Evolutionary conservation across 139 green algal species (phyloP).

Genomic region (Coelastrella sp.): DNA sequence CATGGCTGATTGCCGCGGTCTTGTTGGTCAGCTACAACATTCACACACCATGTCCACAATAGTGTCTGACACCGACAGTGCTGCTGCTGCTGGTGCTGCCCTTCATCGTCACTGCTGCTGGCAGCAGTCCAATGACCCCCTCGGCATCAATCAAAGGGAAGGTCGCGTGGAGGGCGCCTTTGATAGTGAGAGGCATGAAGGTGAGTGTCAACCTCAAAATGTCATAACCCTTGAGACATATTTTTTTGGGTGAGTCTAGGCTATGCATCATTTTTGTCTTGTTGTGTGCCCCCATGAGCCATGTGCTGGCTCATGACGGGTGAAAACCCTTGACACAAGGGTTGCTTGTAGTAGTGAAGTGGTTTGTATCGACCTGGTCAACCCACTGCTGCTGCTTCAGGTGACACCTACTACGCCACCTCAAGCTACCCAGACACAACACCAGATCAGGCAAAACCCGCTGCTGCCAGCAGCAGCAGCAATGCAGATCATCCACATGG

Average conservation of each 20-base stretch:
- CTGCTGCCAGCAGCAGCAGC: constrained; percentile 1
- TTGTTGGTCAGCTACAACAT: no score
- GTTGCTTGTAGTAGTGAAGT: not conserved
- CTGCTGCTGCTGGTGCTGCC: not conserved
- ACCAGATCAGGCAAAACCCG: not conserved
- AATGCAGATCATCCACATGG: not conserved
- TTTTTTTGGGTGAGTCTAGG: not conserved
- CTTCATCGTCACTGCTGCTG: no score
- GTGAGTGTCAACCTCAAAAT: not conserved
- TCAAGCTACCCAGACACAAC: not conserved
- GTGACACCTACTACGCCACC: constrained; percentile 22
- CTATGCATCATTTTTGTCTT: not conserved
- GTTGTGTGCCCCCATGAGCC: no score
- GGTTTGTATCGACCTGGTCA: no score
- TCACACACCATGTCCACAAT: no score
- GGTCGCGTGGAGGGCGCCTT: not conserved
- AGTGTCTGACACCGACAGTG: not conserved
- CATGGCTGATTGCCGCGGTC: no score
- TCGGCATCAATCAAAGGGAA: not conserved
- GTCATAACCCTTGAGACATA: no score
- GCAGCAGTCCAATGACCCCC: not conserved
- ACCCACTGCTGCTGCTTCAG: not conserved
- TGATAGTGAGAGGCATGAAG: constrained; percentile 4
- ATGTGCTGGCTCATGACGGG: no score
- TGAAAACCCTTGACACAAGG: not conserved